Evolutionary conservation across 257 asterid genomes (phyloP).

Genomic region (Echites panduratus): DNA sequence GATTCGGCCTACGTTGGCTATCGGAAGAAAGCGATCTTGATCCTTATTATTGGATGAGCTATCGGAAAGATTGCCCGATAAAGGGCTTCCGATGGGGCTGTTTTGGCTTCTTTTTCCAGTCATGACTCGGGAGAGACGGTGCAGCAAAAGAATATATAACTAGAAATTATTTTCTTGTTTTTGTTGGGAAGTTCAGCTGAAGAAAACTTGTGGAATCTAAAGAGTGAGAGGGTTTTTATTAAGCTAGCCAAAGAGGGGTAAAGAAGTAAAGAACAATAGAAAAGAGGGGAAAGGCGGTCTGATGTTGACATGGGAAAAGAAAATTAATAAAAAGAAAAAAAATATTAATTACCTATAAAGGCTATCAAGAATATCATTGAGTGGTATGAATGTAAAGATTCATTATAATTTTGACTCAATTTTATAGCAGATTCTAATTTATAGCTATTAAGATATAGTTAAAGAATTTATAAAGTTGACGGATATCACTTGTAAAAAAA

Average conservation of each 20-base stretch:
- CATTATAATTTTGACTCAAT: too few species aligned
- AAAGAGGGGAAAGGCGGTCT: constrained; percentile 22
- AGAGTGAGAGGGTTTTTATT: constrained; percentile 1
- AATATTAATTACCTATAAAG: too few species aligned
- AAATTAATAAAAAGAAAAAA: not conserved
- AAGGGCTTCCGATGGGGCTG: constrained; percentile 17
- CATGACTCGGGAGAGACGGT: constrained; percentile 1
- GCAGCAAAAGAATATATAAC: not conserved
- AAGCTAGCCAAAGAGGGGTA: constrained; percentile 1
- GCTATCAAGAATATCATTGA: too few species aligned
- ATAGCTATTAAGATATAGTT: too few species aligned
- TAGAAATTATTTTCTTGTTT: not conserved
- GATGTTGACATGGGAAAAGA: constrained; percentile 1
- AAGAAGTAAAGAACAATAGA: constrained; percentile 7
- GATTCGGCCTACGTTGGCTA: constrained; percentile 22
- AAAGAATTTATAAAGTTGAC: too few species aligned
- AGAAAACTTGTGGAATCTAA: constrained; percentile 3
- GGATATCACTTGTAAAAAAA: too few species aligned
- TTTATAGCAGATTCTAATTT: too few species aligned
- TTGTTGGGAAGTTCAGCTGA: not conserved
- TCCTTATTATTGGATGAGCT: constrained; percentile 1
- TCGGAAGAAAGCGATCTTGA: constrained; percentile 20
- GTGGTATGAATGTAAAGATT: too few species aligned
- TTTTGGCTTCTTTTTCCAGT: constrained; percentile 10
- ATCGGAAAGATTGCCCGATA: constrained; percentile 11